phyloP scores from a whole-genome alignment of 768 basidiomycete species.

The Crepidotus variabilis region DNA sequence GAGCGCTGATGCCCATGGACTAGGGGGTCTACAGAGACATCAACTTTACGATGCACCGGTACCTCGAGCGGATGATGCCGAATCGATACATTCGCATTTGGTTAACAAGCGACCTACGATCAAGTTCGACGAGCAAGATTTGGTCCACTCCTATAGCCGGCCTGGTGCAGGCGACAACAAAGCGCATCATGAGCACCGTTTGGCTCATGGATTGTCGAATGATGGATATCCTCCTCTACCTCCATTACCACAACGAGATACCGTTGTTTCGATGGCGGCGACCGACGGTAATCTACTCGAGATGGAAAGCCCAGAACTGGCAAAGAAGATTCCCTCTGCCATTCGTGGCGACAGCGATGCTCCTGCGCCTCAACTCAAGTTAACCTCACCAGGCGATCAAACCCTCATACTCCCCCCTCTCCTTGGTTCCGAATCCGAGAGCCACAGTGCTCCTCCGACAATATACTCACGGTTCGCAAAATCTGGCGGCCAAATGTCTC shows the following conservation, averaged over 20 bases:
- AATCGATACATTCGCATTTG: constrained; percentile 36
- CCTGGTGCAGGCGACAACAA: constrained; percentile 45
- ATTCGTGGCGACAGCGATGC: neutral
- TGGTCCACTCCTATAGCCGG: constrained; percentile 71
- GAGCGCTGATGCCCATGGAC: constrained; percentile 12
- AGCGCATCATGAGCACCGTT: constrained; percentile 47
- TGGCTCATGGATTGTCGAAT: constrained; percentile 27
- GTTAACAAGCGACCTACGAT: constrained; percentile 52
- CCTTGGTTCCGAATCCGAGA: constrained; percentile 27
- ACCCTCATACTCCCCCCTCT: constrained; percentile 28
- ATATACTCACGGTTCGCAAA: constrained; percentile 29
- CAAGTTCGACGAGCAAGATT: constrained; percentile 73
- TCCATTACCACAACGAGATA: constrained; percentile 14
- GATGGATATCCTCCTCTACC: constrained; percentile 31
- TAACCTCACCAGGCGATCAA: constrained; percentile 16
- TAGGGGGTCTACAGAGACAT: constrained; percentile 65
- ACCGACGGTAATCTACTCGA: constrained; percentile 25
- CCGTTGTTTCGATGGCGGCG: constrained; percentile 9
- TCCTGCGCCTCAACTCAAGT: neutral
- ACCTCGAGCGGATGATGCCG: constrained; percentile 37
- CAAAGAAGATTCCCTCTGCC: neutral
- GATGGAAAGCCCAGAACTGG: constrained; percentile 16
- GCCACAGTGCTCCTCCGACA: constrained; percentile 45
- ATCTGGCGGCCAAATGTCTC: constrained; percentile 10
- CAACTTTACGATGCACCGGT: constrained; percentile 90